Evolutionary conservation across 306 rosid genomes (phyloP).

Genomic region (Prosopis cineraria): DNA sequence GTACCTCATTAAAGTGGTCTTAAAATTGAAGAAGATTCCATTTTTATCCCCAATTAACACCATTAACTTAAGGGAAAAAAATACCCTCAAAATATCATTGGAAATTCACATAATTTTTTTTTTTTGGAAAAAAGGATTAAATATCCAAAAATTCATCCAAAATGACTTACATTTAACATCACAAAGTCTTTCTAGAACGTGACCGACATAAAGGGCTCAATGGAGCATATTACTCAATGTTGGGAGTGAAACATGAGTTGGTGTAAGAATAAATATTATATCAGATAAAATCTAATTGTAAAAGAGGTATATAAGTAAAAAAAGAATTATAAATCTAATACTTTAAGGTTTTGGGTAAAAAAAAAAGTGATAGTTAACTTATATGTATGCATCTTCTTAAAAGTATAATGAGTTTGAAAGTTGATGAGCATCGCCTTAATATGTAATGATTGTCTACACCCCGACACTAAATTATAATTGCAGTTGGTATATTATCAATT

Average conservation of each 20-base stretch:
- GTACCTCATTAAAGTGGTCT: too few relatives aligned
- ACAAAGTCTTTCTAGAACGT: too few relatives aligned
- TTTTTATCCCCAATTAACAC: too few relatives aligned
- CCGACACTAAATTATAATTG: neutral
- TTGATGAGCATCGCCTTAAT: neutral
- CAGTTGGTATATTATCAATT: neutral
- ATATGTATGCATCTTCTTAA: neutral
- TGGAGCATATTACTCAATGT: neutral
- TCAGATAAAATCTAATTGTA: neutral
- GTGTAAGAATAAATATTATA: neutral
- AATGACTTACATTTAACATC: too few relatives aligned
- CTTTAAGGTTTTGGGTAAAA: neutral
- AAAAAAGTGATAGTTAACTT: neutral
- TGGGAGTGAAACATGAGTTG: too few relatives aligned
- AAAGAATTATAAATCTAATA: neutral
- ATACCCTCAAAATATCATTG: too few relatives aligned
- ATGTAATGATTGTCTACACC: neutral
- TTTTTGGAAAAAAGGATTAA: too few relatives aligned
- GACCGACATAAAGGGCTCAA: neutral
- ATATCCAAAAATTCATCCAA: neutral
- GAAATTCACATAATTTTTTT: too few relatives aligned
- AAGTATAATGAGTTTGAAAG: neutral
- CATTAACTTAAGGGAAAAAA: too few relatives aligned
- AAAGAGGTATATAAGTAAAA: neutral
- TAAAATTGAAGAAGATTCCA: too few relatives aligned